Base-by-base conservation (phyloP, 805 yeast genomes). In the Candida peoriensis region DNA sequence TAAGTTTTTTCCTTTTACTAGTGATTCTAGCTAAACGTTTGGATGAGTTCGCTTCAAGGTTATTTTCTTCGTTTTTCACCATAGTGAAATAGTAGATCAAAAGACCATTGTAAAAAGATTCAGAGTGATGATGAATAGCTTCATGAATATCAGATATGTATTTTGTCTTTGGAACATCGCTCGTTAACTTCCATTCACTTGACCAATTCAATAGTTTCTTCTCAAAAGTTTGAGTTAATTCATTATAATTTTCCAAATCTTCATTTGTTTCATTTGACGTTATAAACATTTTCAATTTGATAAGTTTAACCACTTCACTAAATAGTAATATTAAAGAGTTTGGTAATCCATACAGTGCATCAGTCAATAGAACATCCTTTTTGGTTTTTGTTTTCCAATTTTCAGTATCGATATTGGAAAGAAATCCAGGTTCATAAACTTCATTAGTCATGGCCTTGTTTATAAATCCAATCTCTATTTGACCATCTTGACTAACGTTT, bases 261-360 rank as follows among this genome's bases (percentile, higher is more conserved):
- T 29, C 7, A 19, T 32, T 20, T 21, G 27, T 30, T 6, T 31
- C 30, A 14, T 27, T 25, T 10, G 27, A 29, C 15, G 34, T 33
- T 31, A 58, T 72, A 48, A 73, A 74, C 37, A 75, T 70, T 38
- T 77, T 81, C 39, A 76, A 72, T 34, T 89, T 66, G 13, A 83
- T 66, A 23, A 84, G 54, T 39, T 75, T 75, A 2, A 82, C 86
- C 12, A 83, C 78, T 42, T 81, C 85, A 38, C 82, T 73, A 58
- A 87, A 84, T 35, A 86, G 60, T 16, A 78, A 48, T 36, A 85
- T 79, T 28, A 87, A 62, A 3, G 95, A 81, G 50, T 83, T 85
- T 7, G 96, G 95, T 37, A 87, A 62, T 1, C 95, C 95, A 54
- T 84, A 86, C 32, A 86, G 63, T 0, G 89, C 84, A 55, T 83